Conservation (phyloP, 2,329 filamentous ascomycete genomes). For the Arachnopeziza araneosa region DNA sequence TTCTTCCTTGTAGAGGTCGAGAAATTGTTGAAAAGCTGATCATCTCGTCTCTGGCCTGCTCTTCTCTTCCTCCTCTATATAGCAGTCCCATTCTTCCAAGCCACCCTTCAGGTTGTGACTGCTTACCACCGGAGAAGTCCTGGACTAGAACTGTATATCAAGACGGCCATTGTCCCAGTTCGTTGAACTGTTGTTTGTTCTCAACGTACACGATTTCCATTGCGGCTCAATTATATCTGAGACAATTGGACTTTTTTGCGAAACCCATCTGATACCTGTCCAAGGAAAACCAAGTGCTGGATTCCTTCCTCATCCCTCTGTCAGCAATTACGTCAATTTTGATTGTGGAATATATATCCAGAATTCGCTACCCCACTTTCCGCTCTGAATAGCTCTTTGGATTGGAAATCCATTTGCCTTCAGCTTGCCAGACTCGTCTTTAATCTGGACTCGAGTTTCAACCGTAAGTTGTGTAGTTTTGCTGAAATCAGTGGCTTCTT, state of each 20-base stretch:
- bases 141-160: background rate
- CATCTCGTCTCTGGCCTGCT: background rate
- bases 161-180: background rate
- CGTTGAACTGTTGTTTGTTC: background rate
- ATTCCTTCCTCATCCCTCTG: slow-evolving; percentile 16
- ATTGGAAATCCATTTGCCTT: background rate
- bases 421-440: background rate
- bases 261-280: background rate
- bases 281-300: slow-evolving; percentile 30
- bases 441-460: background rate
- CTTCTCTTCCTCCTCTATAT: background rate
- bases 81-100: background rate
- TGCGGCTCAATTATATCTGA: slow-evolving; percentile 4
- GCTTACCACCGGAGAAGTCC: background rate
- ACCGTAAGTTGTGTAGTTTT: too few species aligned
- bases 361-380: background rate
- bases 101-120: background rate
- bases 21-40: background rate
- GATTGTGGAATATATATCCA: background rate
- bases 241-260: background rate
- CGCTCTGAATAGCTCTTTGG: background rate
- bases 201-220: background rate
- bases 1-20: background rate
- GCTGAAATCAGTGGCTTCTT: too few species aligned
- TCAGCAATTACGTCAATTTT: background rate